Conservation (phyloP, 306 rosid genomes). For the Mimosa bimucronata region DNA sequence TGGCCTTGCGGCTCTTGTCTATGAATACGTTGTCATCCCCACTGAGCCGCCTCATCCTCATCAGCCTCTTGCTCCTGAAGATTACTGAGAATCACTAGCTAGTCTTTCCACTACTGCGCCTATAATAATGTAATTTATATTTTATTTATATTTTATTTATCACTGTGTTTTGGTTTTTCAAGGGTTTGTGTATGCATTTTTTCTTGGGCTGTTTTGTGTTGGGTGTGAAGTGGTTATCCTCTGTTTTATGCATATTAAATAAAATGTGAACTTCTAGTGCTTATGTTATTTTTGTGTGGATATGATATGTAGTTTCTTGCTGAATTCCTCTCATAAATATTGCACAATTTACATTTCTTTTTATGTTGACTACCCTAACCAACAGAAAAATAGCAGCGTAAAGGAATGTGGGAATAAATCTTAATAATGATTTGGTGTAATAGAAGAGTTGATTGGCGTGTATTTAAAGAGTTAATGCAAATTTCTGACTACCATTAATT, state of each 20-base stretch:
- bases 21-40: conserved; percentile 82
- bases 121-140: conserved; percentile 3
- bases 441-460: no score
- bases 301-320: not conserved
- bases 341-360: no score
- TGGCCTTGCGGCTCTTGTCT: conserved; percentile 73
- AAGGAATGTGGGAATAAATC: no score
- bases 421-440: no score
- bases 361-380: no score
- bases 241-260: conserved; percentile 42
- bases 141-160: conserved; percentile 7
- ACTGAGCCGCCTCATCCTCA: conserved; percentile 70
- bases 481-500: no score
- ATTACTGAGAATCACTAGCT: conserved; percentile 49
- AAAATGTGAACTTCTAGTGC: conserved; percentile 40
- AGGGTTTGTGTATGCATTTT: not conserved
- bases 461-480: no score
- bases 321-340: not conserved
- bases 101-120: not conserved
- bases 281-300: not conserved
- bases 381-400: no score
- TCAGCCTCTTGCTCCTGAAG: conserved; percentile 94
- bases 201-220: conserved; percentile 10
- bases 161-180: conserved; percentile 1
- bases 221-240: conserved; percentile 31